These are phyloP conservation scores for Candida sakaeoensis DNA, from an alignment of 805 yeast genomes.

Conservation along the genomic window DNA sequence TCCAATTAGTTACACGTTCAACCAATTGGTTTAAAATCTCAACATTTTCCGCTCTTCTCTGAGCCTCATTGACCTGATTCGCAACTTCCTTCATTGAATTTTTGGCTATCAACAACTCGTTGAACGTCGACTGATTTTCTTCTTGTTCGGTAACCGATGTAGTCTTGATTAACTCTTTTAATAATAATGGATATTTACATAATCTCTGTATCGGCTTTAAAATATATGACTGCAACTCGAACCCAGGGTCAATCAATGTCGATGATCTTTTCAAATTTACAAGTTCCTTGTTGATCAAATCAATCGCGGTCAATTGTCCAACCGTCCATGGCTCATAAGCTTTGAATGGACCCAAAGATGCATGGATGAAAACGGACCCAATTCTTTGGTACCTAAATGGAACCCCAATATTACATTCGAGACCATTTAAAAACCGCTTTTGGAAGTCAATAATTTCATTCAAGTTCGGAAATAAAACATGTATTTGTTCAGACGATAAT, in stretches of 20 bases:
- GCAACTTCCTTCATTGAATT: constrained; percentile 82
- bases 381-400: constrained; percentile 76
- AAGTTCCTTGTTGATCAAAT: constrained; percentile 65
- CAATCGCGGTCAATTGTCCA: constrained; percentile 84
- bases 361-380: constrained; percentile 84
- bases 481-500: constrained; percentile 74
- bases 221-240: constrained; percentile 84
- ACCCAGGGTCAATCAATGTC: constrained; percentile 69
- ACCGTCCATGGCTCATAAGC: constrained; percentile 93
- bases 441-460: constrained; percentile 86
- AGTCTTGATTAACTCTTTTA: constrained; percentile 73
- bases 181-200: constrained; percentile 87
- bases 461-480: constrained; percentile 80
- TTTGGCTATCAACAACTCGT: constrained; percentile 68
- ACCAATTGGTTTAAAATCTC: constrained; percentile 63
- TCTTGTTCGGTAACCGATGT: constrained; percentile 8
- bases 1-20: constrained; percentile 85
- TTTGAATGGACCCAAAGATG: constrained; percentile 73
- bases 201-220: constrained; percentile 94
- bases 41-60: constrained; percentile 84
- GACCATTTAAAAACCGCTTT: constrained; percentile 79
- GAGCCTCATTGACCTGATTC: constrained; percentile 85
- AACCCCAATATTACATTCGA: constrained; percentile 81
- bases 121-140: constrained; percentile 31
- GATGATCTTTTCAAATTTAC: constrained; percentile 52